Percentiles rank a stretch among this genome's conserved stretches.
Conservation (phyloP, 2,329 filamentous ascomycete genomes). For the Juglanconis juglandina region DNA sequence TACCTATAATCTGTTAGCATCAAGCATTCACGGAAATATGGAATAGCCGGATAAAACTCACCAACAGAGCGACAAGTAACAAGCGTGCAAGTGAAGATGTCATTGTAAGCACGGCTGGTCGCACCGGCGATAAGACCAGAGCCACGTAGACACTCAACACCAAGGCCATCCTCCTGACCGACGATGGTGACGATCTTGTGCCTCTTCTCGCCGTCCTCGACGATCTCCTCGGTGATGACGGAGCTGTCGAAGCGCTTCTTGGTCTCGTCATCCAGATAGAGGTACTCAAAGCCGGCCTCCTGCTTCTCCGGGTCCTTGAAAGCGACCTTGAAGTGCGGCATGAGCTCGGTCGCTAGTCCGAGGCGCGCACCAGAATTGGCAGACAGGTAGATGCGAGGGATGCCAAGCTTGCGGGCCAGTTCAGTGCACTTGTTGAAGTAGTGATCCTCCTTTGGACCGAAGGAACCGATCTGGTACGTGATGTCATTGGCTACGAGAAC, state of each 20-base stretch:
- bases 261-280: constrained; percentile 84
- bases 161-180: constrained; percentile 90
- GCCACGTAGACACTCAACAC: constrained; percentile 94
- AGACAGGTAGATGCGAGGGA: constrained; percentile 95
- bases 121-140: constrained; percentile 98
- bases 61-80: constrained; percentile 98
- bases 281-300: constrained; percentile 90
- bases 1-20: constrained; percentile 54
- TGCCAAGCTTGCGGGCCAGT: constrained; percentile 86
- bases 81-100: constrained; percentile 97
- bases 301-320: constrained; percentile 85
- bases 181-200: constrained; percentile 93
- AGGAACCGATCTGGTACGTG: constrained; percentile 97
- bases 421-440: constrained; percentile 99
- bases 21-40: not conserved
- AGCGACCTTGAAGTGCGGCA: constrained; percentile 93
- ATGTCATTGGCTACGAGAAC: constrained; percentile 99
- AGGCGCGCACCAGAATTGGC: constrained; percentile 98
- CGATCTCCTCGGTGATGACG: constrained; percentile 83
- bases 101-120: constrained; percentile 93
- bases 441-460: constrained; percentile 91
- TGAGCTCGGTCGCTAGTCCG: constrained; percentile 92
- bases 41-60: constrained; percentile 35
- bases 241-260: constrained; percentile 84
- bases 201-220: constrained; percentile 82